These are phyloP conservation scores for Salvia rosmarinus DNA, from an alignment of 257 asterid genomes.

Conservation along the genomic window DNA sequence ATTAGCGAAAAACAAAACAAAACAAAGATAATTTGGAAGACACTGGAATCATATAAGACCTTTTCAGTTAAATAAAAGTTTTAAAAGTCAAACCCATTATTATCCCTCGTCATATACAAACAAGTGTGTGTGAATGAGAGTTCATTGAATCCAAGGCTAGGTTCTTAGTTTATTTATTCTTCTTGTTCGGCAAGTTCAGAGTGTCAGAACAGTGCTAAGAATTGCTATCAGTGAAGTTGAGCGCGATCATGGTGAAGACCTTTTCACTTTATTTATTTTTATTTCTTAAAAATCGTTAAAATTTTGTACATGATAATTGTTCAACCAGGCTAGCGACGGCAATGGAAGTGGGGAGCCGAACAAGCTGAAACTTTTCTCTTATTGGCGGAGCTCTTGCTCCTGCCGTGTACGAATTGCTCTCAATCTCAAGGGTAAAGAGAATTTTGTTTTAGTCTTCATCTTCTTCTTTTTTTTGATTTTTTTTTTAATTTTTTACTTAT, in stretches of 20 bases:
- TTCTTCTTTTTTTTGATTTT: neutral
- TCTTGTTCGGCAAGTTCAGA: neutral
- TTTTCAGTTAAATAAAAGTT: too few species aligned
- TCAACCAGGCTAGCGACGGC: conserved; percentile 41
- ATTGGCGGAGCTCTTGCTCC: conserved; percentile 88
- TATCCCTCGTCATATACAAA: too few species aligned
- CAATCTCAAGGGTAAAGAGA: conserved; percentile 57
- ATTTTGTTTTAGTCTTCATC: neutral
- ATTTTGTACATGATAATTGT: neutral
- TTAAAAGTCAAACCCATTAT: too few species aligned
- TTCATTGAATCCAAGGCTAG: too few species aligned
- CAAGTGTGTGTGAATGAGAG: too few species aligned
- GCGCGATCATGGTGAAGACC: conserved; percentile 39
- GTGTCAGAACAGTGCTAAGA: neutral
- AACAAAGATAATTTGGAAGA: too few species aligned
- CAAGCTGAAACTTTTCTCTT: conserved; percentile 74
- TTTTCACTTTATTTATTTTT: neutral
- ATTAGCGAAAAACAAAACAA: too few species aligned
- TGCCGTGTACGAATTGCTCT: conserved; percentile 81
- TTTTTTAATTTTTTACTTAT: neutral
- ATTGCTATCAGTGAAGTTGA: neutral
- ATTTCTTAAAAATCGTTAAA: neutral
- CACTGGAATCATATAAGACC: too few species aligned
- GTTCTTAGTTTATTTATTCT: too few species aligned
- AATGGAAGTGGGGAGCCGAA: conserved; percentile 41